Evolutionary conservation across 1,284 basidiomycete genomes (phyloP).

Genomic region (Tylopilus sp.): DNA sequence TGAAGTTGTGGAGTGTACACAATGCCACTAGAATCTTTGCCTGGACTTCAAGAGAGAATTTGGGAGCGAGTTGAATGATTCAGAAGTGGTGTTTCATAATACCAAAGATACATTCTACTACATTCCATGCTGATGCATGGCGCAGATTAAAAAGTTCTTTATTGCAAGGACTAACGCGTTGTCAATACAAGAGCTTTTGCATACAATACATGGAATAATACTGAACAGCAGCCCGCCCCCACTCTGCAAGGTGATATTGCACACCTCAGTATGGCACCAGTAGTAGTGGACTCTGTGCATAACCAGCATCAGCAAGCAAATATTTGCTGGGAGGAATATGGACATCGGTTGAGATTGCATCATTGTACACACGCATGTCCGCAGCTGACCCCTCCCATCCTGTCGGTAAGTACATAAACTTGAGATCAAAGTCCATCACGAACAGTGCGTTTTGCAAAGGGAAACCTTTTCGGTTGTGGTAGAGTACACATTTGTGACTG

Average conservation of each 20-base stretch:
- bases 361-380: slow-evolving; percentile 17
- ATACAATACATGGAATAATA: too few relatives aligned
- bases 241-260: too few relatives aligned
- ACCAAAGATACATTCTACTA: slow-evolving; percentile 56
- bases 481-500: too few relatives aligned
- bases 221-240: too few relatives aligned
- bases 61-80: slow-evolving; percentile 37
- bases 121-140: slow-evolving; percentile 52
- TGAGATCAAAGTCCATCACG: too few relatives aligned
- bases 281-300: too few relatives aligned
- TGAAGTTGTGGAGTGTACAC: slow-evolving; percentile 51
- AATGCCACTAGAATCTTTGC: slow-evolving; percentile 42
- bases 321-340: slow-evolving; percentile 16
- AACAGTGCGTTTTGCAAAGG: too few relatives aligned
- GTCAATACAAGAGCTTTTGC: too few relatives aligned
- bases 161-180: slow-evolving; percentile 14
- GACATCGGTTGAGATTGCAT: slow-evolving; percentile 4
- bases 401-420: neutral
- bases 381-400: slow-evolving; percentile 22
- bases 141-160: slow-evolving; percentile 52
- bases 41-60: slow-evolving; percentile 45
- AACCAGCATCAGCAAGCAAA: slow-evolving; percentile 15
- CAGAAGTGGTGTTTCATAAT: slow-evolving; percentile 49
- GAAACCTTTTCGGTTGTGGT: too few relatives aligned
- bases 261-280: too few relatives aligned